Base-by-base conservation (phyloP, 108 stramenopile genomes). In the Aurantiochytrium sp. region DNA sequence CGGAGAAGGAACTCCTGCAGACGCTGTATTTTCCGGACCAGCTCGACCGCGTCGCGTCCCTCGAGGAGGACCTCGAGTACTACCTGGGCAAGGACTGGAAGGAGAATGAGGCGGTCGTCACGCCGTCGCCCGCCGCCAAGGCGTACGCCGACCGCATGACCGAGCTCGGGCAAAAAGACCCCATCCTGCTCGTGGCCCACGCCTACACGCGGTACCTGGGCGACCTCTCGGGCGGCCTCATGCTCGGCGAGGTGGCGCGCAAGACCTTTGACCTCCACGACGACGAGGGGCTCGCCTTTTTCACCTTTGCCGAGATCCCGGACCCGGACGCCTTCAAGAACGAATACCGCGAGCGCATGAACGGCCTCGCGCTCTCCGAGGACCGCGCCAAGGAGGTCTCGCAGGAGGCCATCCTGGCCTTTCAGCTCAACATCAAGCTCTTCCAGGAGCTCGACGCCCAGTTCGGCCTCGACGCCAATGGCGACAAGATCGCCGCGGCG, bases 121-220 rank as follows among this genome's bases (percentile, higher is more conserved):
- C 12, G 10, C 2, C 45, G 15, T 81, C 73, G n/a, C 39, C 39
- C n/a, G 73, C 73, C 42, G 30, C 73, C n/a, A 22, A 48, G n/a
- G 39, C 39, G 21, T 81, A 81, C 2, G 45, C 30, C 45, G 73
- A 81, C 42, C 39, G 73, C 39, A 81, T 81, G n/a, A 22, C n/a
- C 24, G 39, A 41, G 42, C n/a, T 81, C n/a, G 3, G 42, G 19
- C n/a, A 22, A 22, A n/a, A 24, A 12, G 45, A 81, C 30, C 36
- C 73, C 6, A 6, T 81, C 30, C 39, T 81, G n/a, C 45, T 81
- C 19, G 24, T 81, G 50, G 36, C 73, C 2, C 73, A 81, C 73
- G 73, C 73, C 42, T 81, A 81, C 45, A 81, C 73, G 39, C 73
- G 73, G 19, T 81, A 81, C 73, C 73, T 81, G 21, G 73, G 73